phyloP scores from a whole-genome alignment of 805 yeast species.

The Monosporozyma aerobia region DNA sequence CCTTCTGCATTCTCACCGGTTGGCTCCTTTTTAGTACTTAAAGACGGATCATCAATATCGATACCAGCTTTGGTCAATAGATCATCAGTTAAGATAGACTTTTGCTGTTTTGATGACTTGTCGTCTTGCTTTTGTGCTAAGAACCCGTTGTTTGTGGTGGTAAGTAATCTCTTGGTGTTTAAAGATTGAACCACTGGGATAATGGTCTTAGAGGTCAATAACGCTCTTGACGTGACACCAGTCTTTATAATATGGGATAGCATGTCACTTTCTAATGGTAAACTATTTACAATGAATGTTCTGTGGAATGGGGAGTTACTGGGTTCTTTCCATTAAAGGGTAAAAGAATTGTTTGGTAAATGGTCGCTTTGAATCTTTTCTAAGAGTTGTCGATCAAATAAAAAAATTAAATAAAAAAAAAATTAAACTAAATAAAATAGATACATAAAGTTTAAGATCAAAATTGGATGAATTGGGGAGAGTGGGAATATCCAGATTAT shows the following conservation, averaged over 20 bases:
- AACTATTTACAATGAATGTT: constrained; percentile 9
- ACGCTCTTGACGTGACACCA: neutral
- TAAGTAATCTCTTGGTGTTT: neutral
- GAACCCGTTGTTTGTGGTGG: constrained; percentile 2
- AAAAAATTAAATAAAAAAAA: neutral
- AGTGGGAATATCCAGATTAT: too few species aligned
- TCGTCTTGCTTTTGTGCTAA: constrained; percentile 10
- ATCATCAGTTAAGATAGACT: constrained; percentile 70
- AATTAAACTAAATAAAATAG: neutral
- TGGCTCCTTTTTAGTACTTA: constrained; percentile 11
- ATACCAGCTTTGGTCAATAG: constrained; percentile 77
- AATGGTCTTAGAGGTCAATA: neutral
- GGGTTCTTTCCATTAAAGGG: neutral
- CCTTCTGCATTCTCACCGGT: constrained; percentile 7
- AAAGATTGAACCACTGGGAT: neutral
- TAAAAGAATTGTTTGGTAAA: neutral
- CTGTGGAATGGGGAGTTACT: neutral
- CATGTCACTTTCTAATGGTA: neutral
- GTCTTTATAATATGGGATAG: neutral
- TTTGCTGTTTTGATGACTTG: constrained; percentile 18
- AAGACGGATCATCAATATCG: constrained; percentile 39
- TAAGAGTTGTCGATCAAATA: neutral
- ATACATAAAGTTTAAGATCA: neutral
- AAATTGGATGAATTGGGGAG: too few species aligned
- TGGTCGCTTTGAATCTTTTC: neutral